phyloP scores from a whole-genome alignment of 768 basidiomycete genomes.

The Leccinum subtestaceum region DNA sequence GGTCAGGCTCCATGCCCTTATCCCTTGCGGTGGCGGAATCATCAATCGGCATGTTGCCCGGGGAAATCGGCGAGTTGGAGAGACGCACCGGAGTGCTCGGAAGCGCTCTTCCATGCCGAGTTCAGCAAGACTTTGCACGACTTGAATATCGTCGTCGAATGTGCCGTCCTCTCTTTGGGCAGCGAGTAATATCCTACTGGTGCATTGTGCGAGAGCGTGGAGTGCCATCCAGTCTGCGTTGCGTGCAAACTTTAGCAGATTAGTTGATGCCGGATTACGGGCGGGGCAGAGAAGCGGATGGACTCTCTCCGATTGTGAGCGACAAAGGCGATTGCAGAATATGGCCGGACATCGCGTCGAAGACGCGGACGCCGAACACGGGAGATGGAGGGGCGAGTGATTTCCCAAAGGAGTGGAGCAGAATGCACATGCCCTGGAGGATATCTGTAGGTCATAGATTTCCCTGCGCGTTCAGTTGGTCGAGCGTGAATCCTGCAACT shows the following conservation, averaged over 20 bases:
- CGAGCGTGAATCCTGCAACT: neutral
- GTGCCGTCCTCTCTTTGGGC: constrained; percentile 42
- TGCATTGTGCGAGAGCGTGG: constrained; percentile 67
- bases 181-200: constrained; percentile 60
- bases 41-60: neutral
- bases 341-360: constrained; percentile 51
- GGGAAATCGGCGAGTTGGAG: neutral
- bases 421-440: constrained; percentile 61
- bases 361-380: constrained; percentile 50
- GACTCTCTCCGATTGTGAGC: constrained; percentile 55
- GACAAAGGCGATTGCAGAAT: constrained; percentile 82
- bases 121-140: constrained; percentile 62
- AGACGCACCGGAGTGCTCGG: constrained; percentile 28
- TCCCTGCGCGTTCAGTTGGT: constrained; percentile 48
- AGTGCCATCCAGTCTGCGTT: constrained; percentile 66
- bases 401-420: constrained; percentile 65
- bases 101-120: constrained; percentile 73
- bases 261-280: constrained; percentile 66
- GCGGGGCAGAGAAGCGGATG: constrained; percentile 74
- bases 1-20: constrained; percentile 52
- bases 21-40: constrained; percentile 21
- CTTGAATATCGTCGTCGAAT: constrained; percentile 46
- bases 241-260: constrained; percentile 59
- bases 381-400: constrained; percentile 43
- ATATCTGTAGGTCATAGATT: constrained; percentile 65